Base-by-base conservation (phyloP, 83 land plant species). In the Picea mariana region DNA sequence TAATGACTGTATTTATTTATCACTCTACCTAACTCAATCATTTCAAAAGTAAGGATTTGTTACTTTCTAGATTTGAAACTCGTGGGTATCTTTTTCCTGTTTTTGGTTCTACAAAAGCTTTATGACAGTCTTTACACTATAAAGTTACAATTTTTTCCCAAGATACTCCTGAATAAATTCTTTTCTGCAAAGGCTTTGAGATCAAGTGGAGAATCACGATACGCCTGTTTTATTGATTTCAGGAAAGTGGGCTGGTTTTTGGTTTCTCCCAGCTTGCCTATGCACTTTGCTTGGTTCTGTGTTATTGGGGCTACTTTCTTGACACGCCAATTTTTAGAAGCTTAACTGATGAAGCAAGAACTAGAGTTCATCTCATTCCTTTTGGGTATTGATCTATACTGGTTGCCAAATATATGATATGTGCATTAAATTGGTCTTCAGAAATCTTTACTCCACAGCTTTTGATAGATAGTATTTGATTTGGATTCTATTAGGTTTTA, bases 291-390 rank as follows among this genome's bases (percentile, higher is more conserved):
- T 81, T 97, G 60, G 82, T 94, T 40, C 9, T 97, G 11, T 97
- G 98, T 52, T 97, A 97, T 77, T 97, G 98, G 99, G 84, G 82
- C 58, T 97, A 97, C 83, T 95, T 97, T 85, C 88, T 93, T 78
- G 38, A 85, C 58, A 87, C 78, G 66, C 75, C 80, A 23, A 72
- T 55, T 26, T 79, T 85, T 69, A 87, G 42, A 62, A 52, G 15
- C 64, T 81, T 84, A 52, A 61, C 62, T 7, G 24, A 59, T 27
- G 67, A 78, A 81, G 58, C 72, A 77, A 55, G 64, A 15, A 42
- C 31, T 62, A 15, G 12, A 23, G 9, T 71, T 66, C 27, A 81
- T 11, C 86, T 97, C 62, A 84, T 95, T 78, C 96, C 99, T 72
- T 87, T 91, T 81, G 90, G 97, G 99, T 94, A 95, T 71, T 27